Conservation (phyloP, 2,329 filamentous ascomycete species). For the Cercospora zeina region DNA sequence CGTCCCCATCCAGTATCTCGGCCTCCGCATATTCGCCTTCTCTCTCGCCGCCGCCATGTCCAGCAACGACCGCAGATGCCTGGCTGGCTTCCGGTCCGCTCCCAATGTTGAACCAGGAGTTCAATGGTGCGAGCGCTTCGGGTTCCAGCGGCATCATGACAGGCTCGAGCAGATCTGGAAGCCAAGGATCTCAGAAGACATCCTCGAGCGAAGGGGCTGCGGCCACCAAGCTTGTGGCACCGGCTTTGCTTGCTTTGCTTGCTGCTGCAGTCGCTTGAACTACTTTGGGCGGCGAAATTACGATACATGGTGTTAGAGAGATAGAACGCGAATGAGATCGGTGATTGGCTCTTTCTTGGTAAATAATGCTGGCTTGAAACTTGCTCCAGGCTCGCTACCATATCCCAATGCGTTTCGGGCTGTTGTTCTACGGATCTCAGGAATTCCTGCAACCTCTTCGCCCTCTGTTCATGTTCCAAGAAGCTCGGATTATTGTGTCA, state of each 20-base stretch:
- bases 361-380: neutral
- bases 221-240: slow-evolving; percentile 13
- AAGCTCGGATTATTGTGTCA: neutral
- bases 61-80: slow-evolving; percentile 63
- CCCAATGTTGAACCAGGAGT: slow-evolving; percentile 61
- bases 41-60: slow-evolving; percentile 66
- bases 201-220: slow-evolving; percentile 5
- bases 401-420: neutral
- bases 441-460: neutral
- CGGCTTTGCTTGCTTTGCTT: slow-evolving; percentile 15
- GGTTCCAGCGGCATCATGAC: neutral
- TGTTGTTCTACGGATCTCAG: neutral
- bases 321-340: slow-evolving; percentile 4
- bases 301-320: neutral
- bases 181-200: neutral
- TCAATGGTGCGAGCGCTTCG: slow-evolving; percentile 19
- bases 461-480: neutral
- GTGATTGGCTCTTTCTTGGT: neutral
- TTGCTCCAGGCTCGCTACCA: neutral
- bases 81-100: slow-evolving; percentile 74
- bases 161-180: neutral
- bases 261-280: slow-evolving; percentile 9
- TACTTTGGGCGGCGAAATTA: neutral
- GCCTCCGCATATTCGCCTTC: slow-evolving; percentile 65
- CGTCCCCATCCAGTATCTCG: slow-evolving; percentile 68